Base-by-base conservation (phyloP, 441 rosid species). In the Viola pubescens region DNA sequence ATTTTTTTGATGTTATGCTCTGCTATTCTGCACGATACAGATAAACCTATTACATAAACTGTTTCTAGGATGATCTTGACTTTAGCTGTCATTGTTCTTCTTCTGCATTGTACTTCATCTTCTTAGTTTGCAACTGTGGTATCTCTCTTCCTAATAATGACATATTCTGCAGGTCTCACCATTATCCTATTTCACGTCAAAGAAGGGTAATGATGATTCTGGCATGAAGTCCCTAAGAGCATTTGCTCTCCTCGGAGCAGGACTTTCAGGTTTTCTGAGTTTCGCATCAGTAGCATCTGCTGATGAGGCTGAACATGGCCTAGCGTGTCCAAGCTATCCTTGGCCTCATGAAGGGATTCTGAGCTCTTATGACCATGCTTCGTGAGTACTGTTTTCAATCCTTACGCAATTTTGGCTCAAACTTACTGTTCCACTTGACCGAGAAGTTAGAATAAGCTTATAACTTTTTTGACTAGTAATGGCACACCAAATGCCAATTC, bases 301-400 rank as follows among this genome's bases (percentile, higher is more conserved):
- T 51, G 99, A 95, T 69, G 99, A 95, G 77, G 99, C 99, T 19
- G 99, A 95, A 58, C 99, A 95, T 44, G 99, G 99, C 52, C 70
- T 95, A 66, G 95, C 61, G 43, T 78, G 77, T 67, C 86, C 99
- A 39, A 80, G 13, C 65, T 95, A 95, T 82, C 99, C 99, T 50
- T 95, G 99, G 99, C 99, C 99, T 75, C 99, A 95, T 71, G 42
- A 77, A 58, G 99, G 99, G 74, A 95, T 95, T 64, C 90, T 95
- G 49, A 89, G 97, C 75, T 95, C 99, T 57, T 95, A 95, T 57
- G 98, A 95, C 72, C 99, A 95, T 81, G 89, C 99, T 52, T 91
- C 97, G 99, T 95, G 73, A 91, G 98, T 57, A 11, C 19, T n/a
- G 53, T 39, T 40, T 68, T 54, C 16, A 9, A 26, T 26, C 34